Evolutionary conservation across 768 basidiomycete genomes (phyloP).

Genomic region (Lentinula raphanica): DNA sequence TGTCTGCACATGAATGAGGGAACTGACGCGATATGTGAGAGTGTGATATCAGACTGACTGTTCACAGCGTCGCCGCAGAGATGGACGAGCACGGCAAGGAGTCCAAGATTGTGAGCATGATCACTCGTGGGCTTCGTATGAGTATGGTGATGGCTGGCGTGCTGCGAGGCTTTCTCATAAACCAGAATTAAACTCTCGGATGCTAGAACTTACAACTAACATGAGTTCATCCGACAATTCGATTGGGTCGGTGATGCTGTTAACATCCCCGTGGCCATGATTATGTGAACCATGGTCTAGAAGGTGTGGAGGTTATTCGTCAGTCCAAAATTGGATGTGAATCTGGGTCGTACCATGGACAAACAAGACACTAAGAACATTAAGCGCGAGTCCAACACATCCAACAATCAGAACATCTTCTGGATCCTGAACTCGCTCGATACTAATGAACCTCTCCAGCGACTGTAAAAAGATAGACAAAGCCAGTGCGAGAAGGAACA

Average conservation of each 20-base stretch:
- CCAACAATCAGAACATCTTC: constrained; percentile 34
- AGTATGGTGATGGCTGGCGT: constrained; percentile 46
- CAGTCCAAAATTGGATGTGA: background rate
- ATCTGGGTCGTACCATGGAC: constrained; percentile 31
- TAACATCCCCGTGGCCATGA: constrained; percentile 30
- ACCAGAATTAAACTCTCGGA: background rate
- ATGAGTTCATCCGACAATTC: constrained; percentile 5
- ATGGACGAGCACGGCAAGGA: constrained; percentile 46
- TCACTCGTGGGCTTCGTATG: constrained; percentile 27
- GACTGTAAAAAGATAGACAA: constrained; percentile 50
- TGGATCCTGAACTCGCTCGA: constrained; percentile 22
- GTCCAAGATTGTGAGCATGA: constrained; percentile 31
- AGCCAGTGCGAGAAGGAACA: constrained; percentile 47
- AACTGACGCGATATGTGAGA: background rate
- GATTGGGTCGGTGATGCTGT: constrained; percentile 2
- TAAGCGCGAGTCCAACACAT: constrained; percentile 40
- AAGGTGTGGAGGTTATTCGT: background rate
- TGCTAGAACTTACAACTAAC: background rate
- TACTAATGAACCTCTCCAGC: constrained; percentile 46
- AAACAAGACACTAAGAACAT: constrained; percentile 42
- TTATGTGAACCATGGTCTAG: constrained; percentile 34
- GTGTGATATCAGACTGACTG: constrained; percentile 29
- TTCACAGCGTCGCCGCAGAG: constrained; percentile 50
- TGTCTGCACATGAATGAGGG: constrained; percentile 26
- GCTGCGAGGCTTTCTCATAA: constrained; percentile 22